These are phyloP conservation scores for Fomitopsis schrenkii DNA, from an alignment of 1,284 basidiomycete species.

Conservation along the genomic window DNA sequence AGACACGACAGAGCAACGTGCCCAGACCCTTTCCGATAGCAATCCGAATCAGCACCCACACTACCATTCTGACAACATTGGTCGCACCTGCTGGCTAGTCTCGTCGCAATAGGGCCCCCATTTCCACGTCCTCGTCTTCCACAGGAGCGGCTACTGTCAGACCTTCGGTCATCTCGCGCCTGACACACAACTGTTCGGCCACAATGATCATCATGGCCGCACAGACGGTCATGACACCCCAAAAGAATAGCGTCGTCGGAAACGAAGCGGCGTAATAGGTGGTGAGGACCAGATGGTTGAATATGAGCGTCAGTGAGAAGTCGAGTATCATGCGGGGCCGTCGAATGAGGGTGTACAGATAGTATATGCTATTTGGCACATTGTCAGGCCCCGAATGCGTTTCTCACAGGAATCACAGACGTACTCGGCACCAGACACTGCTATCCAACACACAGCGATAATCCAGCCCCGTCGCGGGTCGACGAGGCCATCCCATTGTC, in stretches of 20 bases:
- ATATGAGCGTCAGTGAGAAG: constrained; percentile 85
- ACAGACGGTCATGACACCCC: constrained; percentile 73
- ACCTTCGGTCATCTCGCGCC: constrained; percentile 88
- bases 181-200: constrained; percentile 91
- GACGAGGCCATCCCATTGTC: constrained; percentile 53
- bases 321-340: constrained; percentile 93
- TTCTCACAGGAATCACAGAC: constrained; percentile 24
- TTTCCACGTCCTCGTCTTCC: constrained; percentile 46
- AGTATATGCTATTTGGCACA: constrained; percentile 64
- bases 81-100: constrained; percentile 14
- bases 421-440: constrained; percentile 79
- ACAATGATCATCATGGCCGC: constrained; percentile 73
- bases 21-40: not conserved
- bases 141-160: constrained; percentile 52
- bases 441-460: constrained; percentile 79
- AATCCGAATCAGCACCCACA: not conserved
- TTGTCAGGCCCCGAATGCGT: constrained; percentile 2
- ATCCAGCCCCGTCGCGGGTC: constrained; percentile 85
- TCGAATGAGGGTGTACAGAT: constrained; percentile 83
- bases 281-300: constrained; percentile 89
- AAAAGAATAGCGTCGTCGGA: constrained; percentile 89
- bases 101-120: constrained; percentile 46
- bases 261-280: constrained; percentile 87
- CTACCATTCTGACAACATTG: no score
- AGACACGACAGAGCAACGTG: not conserved